These are phyloP conservation scores for Euphorbia lathyris DNA, from an alignment of 345 rosid species.

Conservation along the genomic window DNA sequence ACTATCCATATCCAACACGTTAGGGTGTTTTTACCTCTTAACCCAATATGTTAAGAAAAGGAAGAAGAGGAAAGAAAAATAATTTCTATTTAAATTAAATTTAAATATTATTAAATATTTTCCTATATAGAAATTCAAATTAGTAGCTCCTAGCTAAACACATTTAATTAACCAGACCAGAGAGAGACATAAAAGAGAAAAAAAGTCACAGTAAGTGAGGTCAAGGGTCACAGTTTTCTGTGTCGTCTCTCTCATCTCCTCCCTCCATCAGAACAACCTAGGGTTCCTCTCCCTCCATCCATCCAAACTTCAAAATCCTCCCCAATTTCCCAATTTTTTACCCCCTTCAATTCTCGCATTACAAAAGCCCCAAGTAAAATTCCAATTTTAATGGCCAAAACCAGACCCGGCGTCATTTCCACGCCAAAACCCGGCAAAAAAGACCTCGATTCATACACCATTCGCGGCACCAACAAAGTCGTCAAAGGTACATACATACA, in stretches of 20 bases:
- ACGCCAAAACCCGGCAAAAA: slow-evolving; percentile 46
- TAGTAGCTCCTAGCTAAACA: background rate
- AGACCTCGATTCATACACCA: slow-evolving; percentile 59
- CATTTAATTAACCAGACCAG: background rate
- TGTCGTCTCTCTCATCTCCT: slow-evolving; percentile 1
- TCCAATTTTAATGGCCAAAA: slow-evolving; percentile 64
- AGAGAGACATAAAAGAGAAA: background rate
- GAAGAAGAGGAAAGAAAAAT: no score
- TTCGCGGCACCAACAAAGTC: slow-evolving; percentile 64
- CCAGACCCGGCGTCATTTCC: slow-evolving; percentile 58
- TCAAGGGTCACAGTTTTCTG: slow-evolving; percentile 11
- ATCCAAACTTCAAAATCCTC: background rate
- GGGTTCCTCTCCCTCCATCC: slow-evolving; percentile 22
- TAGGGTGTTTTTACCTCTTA: no score
- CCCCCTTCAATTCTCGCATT: slow-evolving; percentile 6
- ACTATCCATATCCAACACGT: no score
- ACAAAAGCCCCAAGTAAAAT: background rate
- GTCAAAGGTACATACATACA: slow-evolving; percentile 58
- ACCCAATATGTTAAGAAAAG: no score
- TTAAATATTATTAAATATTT: no score
- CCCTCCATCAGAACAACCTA: slow-evolving; percentile 13
- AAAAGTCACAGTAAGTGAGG: slow-evolving; percentile 5
- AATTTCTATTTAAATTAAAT: no score
- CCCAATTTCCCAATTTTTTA: background rate
- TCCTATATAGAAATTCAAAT: no score